phyloP scores from a whole-genome alignment of 495 filamentous ascomycete genomes.

The Aspergillus baeticus region DNA sequence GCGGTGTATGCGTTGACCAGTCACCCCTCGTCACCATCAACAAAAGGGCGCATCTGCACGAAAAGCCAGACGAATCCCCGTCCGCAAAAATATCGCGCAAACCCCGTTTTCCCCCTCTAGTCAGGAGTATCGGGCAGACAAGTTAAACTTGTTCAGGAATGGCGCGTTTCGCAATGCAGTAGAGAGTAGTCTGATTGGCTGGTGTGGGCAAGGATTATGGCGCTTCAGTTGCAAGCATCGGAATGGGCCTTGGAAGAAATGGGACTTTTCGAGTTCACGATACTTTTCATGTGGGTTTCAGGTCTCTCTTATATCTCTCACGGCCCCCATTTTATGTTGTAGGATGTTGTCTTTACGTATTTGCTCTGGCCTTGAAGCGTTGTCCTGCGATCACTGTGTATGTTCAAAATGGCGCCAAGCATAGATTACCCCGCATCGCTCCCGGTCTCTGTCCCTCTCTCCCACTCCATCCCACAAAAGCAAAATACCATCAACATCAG shows the following conservation, averaged over 20 bases:
- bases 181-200: neutral
- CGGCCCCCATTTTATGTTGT: too few relatives aligned
- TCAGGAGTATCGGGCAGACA: conserved; percentile 4
- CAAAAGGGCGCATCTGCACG: too few relatives aligned
- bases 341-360: too few relatives aligned
- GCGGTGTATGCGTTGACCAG: neutral
- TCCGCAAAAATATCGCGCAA: conserved; percentile 1
- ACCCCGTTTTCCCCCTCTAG: neutral
- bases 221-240: too few relatives aligned
- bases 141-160: neutral
- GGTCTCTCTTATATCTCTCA: too few relatives aligned
- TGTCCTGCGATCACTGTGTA: too few relatives aligned
- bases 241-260: too few relatives aligned
- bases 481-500: neutral
- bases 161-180: neutral
- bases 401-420: conserved; percentile 9
- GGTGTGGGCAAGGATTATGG: too few relatives aligned
- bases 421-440: conserved; percentile 1
- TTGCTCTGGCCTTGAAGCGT: neutral
- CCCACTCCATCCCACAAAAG: neutral
- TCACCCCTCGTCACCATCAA: too few relatives aligned
- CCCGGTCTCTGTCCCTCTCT: neutral
- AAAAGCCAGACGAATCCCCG: neutral
- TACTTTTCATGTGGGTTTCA: too few relatives aligned
- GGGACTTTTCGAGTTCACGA: too few relatives aligned